Conservation (phyloP, 805 yeast genomes). For the Metschnikowia dekortorum region DNA sequence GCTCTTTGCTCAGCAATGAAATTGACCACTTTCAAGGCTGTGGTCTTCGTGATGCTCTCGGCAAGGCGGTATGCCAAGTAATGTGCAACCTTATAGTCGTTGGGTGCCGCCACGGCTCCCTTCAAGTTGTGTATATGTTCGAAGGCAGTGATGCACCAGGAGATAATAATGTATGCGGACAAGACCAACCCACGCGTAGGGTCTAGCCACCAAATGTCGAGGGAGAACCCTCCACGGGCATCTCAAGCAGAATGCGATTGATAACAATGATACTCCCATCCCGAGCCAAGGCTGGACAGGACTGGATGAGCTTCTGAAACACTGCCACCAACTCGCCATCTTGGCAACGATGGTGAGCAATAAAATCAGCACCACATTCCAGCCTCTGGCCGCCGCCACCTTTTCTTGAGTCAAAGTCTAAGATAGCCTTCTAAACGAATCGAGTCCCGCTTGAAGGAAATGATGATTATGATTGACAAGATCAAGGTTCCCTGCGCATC, state of each 20-base stretch:
- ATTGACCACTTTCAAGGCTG: conserved; percentile 50
- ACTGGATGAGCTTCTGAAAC: conserved; percentile 54
- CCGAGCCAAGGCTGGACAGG: conserved; percentile 75
- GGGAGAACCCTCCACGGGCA: conserved; percentile 60
- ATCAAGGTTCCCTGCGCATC: conserved; percentile 78
- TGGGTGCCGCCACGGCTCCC: conserved; percentile 62
- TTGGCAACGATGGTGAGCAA: conserved; percentile 55
- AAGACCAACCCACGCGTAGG: conserved; percentile 66
- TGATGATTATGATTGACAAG: conserved; percentile 64
- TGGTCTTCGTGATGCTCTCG: conserved; percentile 57
- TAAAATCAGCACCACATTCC: conserved; percentile 57
- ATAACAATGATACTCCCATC: conserved; percentile 75
- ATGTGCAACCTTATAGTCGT: conserved; percentile 61
- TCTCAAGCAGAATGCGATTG: conserved; percentile 64
- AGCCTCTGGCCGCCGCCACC: conserved; percentile 44
- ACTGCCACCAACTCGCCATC: conserved; percentile 59
- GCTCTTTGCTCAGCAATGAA: no score
- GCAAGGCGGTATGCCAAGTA: conserved; percentile 69
- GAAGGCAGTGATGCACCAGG: conserved; percentile 62
- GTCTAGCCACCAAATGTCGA: conserved; percentile 66
- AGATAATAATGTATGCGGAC: conserved; percentile 55
- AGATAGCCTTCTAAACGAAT: conserved; percentile 50
- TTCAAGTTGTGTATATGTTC: conserved; percentile 73
- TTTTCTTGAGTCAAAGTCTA: conserved; percentile 25
- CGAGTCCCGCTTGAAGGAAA: conserved; percentile 75